These are phyloP conservation scores for Talaromyces amestolkiae DNA, from an alignment of 2,329 filamentous ascomycete species.

Conservation along the genomic window DNA sequence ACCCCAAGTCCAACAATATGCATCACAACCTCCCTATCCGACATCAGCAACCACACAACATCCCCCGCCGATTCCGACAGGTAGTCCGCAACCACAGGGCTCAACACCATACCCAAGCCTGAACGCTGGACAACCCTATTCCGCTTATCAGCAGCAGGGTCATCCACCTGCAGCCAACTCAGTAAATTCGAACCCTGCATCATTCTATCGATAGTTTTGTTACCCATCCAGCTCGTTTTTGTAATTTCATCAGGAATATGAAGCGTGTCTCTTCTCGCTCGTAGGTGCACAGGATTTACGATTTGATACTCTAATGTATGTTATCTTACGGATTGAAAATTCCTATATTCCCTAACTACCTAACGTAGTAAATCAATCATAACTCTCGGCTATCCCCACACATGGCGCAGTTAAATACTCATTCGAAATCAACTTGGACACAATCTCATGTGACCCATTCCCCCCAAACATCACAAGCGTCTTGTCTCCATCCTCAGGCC, in stretches of 20 bases:
- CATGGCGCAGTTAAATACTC: not conserved
- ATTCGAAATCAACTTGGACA: not conserved
- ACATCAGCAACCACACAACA: conserved; percentile 30
- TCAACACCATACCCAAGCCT: conserved; percentile 34
- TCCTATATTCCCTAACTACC: not conserved
- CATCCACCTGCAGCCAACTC: conserved; percentile 24
- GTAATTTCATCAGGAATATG: not conserved
- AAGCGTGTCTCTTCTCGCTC: not conserved
- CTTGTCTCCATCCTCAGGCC: not conserved
- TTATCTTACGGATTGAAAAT: not conserved
- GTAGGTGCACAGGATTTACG: not conserved
- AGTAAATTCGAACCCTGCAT: conserved; percentile 37
- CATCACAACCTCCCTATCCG: conserved; percentile 35
- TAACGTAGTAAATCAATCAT: not conserved
- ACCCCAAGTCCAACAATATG: conserved; percentile 25
- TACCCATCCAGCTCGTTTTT: not conserved
- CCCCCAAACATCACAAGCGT: not conserved
- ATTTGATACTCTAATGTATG: conserved; percentile 3
- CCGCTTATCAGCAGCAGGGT: conserved; percentile 37
- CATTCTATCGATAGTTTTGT: conserved; percentile 38
- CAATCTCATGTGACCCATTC: not conserved
- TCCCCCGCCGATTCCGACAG: conserved; percentile 33
- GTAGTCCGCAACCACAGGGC: conserved; percentile 26
- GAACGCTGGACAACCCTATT: conserved; percentile 33
- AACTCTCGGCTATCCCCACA: not conserved